Conservation (phyloP, 73 alveolate species). For the Paraurostyla sp. region DNA sequence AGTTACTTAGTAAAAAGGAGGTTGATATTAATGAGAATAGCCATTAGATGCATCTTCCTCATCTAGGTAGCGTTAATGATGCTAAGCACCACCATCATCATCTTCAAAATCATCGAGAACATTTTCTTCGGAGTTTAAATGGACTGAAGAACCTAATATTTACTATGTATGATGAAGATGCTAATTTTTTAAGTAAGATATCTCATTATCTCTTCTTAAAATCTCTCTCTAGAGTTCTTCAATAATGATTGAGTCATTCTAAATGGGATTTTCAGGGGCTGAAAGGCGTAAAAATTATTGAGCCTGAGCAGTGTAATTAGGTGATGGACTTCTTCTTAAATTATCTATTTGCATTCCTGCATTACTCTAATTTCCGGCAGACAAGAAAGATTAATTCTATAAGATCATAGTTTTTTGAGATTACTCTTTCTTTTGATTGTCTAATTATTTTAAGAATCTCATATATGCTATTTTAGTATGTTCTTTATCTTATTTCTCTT, state of each 20-base stretch:
- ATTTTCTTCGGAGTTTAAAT: constrained; percentile 26
- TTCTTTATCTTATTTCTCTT: background rate
- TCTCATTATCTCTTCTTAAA: background rate
- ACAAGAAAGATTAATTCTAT: background rate
- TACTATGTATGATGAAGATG: background rate
- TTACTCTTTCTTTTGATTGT: background rate
- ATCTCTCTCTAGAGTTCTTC: no score
- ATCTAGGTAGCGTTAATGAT: background rate
- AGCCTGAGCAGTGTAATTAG: no score
- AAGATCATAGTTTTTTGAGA: background rate
- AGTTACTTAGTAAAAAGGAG: background rate
- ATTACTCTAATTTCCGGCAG: no score
- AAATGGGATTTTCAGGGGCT: no score
- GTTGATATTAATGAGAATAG: background rate
- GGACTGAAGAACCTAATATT: constrained; percentile 17
- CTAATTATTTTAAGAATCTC: background rate
- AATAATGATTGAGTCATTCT: no score
- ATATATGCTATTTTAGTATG: background rate
- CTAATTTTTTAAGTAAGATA: background rate
- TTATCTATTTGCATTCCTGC: no score
- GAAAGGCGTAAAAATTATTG: no score
- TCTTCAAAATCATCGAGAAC: constrained; percentile 37
- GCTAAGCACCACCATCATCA: background rate
- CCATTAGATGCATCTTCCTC: background rate
- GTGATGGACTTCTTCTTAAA: constrained; percentile 55